These are phyloP conservation scores for Plasmodium ovale DNA, from an alignment of 169 alveolate genomes.

Conservation along the genomic window DNA sequence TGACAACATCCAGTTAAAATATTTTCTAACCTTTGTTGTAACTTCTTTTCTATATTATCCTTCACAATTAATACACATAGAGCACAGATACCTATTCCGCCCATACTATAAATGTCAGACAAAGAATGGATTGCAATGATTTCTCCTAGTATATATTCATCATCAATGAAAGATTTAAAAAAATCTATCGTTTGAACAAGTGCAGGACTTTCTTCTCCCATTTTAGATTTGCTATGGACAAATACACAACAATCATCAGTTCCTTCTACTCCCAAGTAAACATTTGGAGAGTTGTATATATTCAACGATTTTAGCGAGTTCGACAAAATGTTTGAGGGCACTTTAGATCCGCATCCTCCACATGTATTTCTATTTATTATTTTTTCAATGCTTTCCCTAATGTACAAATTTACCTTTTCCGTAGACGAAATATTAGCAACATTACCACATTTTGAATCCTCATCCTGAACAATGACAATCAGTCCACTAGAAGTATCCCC, in stretches of 20 bases:
- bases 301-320: constrained; percentile 52
- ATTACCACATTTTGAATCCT: neutral
- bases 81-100: constrained; percentile 75
- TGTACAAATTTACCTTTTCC: constrained; percentile 42
- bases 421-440: neutral
- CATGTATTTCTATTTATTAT: constrained; percentile 75
- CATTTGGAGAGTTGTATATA: constrained; percentile 66
- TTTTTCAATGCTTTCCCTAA: constrained; percentile 72
- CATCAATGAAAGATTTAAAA: constrained; percentile 75
- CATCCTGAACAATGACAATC: neutral
- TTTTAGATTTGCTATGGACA: constrained; percentile 73
- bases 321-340: constrained; percentile 69
- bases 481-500: neutral
- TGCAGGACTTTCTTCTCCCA: constrained; percentile 53
- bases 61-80: constrained; percentile 65
- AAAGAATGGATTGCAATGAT: constrained; percentile 72
- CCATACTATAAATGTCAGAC: constrained; percentile 77
- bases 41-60: constrained; percentile 71
- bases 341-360: constrained; percentile 78
- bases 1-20: constrained; percentile 72
- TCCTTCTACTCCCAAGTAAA: constrained; percentile 72
- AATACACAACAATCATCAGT: constrained; percentile 75
- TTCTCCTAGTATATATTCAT: constrained; percentile 75
- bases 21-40: constrained; percentile 73
- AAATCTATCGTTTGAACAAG: constrained; percentile 75